Evolutionary conservation across 306 rosid species (phyloP).

Genomic region (Medicago ruthenica): DNA sequence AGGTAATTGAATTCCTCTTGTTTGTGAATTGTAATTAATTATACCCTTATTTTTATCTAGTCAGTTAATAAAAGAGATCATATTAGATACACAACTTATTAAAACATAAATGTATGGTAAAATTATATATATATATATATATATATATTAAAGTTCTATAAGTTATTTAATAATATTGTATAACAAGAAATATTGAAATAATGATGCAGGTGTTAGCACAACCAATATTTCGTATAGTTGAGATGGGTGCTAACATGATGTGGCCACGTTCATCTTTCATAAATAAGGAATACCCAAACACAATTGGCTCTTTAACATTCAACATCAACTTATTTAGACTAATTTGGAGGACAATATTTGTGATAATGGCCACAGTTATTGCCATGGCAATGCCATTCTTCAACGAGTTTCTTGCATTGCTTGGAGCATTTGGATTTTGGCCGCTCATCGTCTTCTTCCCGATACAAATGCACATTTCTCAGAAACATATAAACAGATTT

Average conservation of each 20-base stretch:
- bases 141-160: neutral
- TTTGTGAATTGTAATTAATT: neutral
- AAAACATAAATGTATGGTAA: neutral
- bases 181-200: neutral
- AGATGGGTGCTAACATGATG: slow-evolving; percentile 47
- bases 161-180: neutral
- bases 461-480: slow-evolving; percentile 65
- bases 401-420: slow-evolving; percentile 63
- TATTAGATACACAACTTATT: no score
- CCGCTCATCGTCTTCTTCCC: slow-evolving; percentile 67
- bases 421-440: slow-evolving; percentile 76
- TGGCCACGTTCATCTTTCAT: slow-evolving; percentile 64
- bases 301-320: slow-evolving; percentile 25
- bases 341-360: slow-evolving; percentile 62
- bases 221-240: slow-evolving; percentile 57
- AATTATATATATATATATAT: neutral
- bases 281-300: slow-evolving; percentile 34
- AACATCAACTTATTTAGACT: slow-evolving; percentile 53
- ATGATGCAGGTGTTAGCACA: slow-evolving; percentile 56
- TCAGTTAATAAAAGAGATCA: no score
- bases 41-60: no score
- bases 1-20: slow-evolving; percentile 40
- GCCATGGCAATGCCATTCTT: slow-evolving; percentile 67
- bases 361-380: slow-evolving; percentile 36
- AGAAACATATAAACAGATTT: slow-evolving; percentile 39